Evolutionary conservation across 352 stramenopile genomes (phyloP).

Genomic region (Globisporangium canariense): DNA sequence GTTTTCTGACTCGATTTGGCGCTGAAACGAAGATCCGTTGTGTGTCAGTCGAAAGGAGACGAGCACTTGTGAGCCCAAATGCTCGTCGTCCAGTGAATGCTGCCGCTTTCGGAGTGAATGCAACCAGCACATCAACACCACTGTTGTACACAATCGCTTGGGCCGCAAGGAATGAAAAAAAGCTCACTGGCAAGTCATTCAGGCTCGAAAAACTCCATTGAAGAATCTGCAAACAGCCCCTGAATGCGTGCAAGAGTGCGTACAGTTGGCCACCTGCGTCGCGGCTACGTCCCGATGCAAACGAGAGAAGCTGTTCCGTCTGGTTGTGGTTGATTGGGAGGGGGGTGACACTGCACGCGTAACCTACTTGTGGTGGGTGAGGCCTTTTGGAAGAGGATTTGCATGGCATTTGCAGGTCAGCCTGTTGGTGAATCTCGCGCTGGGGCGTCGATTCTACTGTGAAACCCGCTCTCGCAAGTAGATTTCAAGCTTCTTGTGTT

Average conservation of each 20-base stretch:
- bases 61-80: not conserved
- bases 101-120: not conserved
- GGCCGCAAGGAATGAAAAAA: not conserved
- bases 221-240: not conserved
- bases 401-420: not conserved
- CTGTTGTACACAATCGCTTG: not conserved
- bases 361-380: not conserved
- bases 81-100: not conserved
- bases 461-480: too few species aligned
- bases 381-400: not conserved
- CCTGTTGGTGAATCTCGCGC: too few species aligned
- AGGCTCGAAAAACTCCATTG: not conserved
- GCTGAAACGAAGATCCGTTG: not conserved
- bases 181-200: not conserved
- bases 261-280: not conserved
- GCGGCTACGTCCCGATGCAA: not conserved
- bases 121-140: not conserved
- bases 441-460: too few species aligned
- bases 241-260: slow-evolving; percentile 8
- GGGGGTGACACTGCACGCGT: not conserved
- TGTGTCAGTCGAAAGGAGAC: not conserved
- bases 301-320: not conserved
- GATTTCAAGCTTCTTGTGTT: too few species aligned
- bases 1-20: slow-evolving; percentile 7
- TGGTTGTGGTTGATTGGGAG: not conserved